phyloP scores from a whole-genome alignment of 1,284 basidiomycete genomes.

The Sporisorium sorghi region DNA sequence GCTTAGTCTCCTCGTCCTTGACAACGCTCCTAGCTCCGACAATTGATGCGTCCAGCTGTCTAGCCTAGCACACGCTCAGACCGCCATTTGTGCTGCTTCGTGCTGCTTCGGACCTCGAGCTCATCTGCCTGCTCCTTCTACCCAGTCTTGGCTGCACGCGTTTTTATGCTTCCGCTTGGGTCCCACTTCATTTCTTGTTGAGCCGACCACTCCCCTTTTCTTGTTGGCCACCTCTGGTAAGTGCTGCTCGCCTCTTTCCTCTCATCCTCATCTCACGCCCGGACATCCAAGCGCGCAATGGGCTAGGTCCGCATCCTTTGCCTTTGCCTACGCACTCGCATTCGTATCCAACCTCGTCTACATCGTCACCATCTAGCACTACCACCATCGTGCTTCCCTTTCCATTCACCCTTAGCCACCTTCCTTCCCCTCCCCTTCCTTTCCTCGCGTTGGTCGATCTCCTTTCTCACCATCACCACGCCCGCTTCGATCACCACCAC shows the following conservation, averaged over 20 bases:
- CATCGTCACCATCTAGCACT: background rate
- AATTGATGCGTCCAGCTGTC: background rate
- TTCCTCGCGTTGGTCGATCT: background rate
- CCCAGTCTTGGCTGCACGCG: background rate
- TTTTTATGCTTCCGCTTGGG: constrained; percentile 6
- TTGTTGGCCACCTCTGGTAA: no score
- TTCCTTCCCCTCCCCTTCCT: background rate
- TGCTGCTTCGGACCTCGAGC: constrained; percentile 4
- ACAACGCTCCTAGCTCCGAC: no score
- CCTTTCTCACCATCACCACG: background rate
- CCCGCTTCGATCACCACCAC: background rate
- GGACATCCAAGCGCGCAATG: constrained; percentile 8
- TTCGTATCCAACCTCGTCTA: background rate
- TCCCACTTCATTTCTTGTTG: constrained; percentile 23
- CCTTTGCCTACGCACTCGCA: background rate
- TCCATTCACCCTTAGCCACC: background rate
- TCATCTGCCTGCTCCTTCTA: constrained; percentile 1
- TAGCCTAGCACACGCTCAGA: constrained; percentile 1
- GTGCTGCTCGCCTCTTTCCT: background rate
- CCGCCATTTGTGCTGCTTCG: no score
- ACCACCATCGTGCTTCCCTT: constrained; percentile 13
- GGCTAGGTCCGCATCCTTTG: background rate
- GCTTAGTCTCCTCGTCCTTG: background rate
- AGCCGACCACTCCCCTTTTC: constrained; percentile 2
- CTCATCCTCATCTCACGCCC: background rate